These are phyloP conservation scores for Senecio squalidus DNA, from an alignment of 140 eudicot species.

Conservation along the genomic window DNA sequence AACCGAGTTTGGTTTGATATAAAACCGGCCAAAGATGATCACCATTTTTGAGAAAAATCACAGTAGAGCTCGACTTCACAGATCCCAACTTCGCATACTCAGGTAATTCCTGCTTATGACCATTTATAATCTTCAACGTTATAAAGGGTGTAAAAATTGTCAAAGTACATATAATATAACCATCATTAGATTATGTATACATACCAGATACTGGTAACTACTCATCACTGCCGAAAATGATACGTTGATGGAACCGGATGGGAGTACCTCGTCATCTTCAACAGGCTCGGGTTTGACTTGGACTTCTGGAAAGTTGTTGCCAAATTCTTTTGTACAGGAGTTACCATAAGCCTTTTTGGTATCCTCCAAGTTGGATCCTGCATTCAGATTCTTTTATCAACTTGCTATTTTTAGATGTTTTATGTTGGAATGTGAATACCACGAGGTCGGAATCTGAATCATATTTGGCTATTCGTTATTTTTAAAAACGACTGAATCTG, in stretches of 20 bases:
- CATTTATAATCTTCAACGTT: neutral
- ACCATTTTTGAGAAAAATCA: slow-evolving; percentile 26
- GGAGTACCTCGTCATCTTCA: slow-evolving; percentile 18
- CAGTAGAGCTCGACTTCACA: neutral
- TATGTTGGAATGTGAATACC: too few relatives aligned
- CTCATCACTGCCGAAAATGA: slow-evolving; percentile 31
- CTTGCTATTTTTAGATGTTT: neutral
- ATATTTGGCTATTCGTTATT: too few relatives aligned
- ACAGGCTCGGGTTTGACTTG: slow-evolving; percentile 42
- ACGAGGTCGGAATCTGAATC: too few relatives aligned
- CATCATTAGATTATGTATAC: slow-evolving; percentile 8
- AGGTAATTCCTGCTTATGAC: slow-evolving; percentile 42
- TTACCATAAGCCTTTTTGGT: neutral
- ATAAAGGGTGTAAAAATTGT: neutral
- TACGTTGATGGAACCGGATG: slow-evolving; percentile 5
- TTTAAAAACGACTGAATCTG: too few relatives aligned
- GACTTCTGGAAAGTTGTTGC: neutral
- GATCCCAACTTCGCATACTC: slow-evolving; percentile 8
- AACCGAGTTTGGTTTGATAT: slow-evolving; percentile 20
- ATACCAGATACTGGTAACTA: slow-evolving; percentile 35
- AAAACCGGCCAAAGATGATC: slow-evolving; percentile 35
- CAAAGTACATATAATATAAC: too few relatives aligned
- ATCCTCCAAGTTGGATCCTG: slow-evolving; percentile 18
- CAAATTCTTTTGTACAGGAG: neutral
- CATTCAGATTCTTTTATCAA: neutral